A percentile compares a stretch with the other conserved stretches of the same genome.
Evolutionary conservation across 2,329 filamentous ascomycete genomes (phyloP).

Genomic region (Berkeleyomyces basicola): DNA sequence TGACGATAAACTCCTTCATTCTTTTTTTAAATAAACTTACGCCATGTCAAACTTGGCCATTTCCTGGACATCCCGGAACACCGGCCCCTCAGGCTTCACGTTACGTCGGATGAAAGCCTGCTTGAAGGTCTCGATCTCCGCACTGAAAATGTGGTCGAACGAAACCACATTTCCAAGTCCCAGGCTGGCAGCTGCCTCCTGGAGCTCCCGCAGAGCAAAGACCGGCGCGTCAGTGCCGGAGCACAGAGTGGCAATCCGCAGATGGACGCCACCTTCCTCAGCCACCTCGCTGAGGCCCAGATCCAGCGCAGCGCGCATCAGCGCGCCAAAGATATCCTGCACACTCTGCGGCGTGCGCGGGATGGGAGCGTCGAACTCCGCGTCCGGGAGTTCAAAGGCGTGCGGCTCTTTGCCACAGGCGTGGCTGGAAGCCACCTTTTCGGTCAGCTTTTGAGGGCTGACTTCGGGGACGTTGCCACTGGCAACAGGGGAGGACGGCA

Average conservation of each 20-base stretch:
- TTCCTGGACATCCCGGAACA: conserved; percentile 45
- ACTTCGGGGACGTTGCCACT: not conserved
- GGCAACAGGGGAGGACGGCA: not conserved
- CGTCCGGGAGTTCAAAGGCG: not conserved
- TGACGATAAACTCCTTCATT: not conserved
- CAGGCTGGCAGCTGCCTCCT: conserved; percentile 23
- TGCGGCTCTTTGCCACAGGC: not conserved
- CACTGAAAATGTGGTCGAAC: conserved; percentile 41
- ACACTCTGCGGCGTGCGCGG: not conserved
- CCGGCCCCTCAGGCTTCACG: conserved; percentile 27
- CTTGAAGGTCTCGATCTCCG: conserved; percentile 47
- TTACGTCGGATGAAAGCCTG: conserved; percentile 49
- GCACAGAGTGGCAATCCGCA: conserved; percentile 53
- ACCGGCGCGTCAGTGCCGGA: conserved; percentile 65
- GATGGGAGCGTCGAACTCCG: not conserved
- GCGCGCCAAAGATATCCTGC: conserved; percentile 1
- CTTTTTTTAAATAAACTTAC: conserved; percentile 23
- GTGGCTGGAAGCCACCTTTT: not conserved
- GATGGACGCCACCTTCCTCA: conserved; percentile 17
- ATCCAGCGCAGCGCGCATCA: conserved; percentile 8
- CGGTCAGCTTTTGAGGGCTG: not conserved
- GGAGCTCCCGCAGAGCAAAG: conserved; percentile 43
- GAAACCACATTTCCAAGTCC: conserved; percentile 23
- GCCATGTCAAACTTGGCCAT: conserved; percentile 28
- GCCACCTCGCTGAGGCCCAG: conserved; percentile 17